These are phyloP conservation scores for Trichaptum fuscoviolaceum DNA, from an alignment of 768 basidiomycete species.

Conservation along the genomic window DNA sequence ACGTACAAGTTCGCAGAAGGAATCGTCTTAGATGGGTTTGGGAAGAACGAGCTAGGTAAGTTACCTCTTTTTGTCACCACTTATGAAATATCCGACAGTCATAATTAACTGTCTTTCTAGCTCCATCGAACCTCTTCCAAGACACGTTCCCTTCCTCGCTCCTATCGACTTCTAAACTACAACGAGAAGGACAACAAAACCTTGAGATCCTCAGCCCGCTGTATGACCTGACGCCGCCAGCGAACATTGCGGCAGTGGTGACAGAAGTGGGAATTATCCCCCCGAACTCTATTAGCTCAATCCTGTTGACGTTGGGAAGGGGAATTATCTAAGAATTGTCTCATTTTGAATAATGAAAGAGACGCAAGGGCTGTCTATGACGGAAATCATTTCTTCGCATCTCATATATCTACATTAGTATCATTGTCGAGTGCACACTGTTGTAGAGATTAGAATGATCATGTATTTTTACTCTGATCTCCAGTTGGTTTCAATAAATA, in stretches of 20 bases:
- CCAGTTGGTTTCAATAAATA: no score
- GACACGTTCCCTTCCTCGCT: conserved; percentile 11
- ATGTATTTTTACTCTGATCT: background rate
- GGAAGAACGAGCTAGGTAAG: conserved; percentile 92
- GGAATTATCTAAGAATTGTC: conserved; percentile 17
- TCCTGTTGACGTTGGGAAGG: conserved; percentile 60
- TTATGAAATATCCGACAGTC: conserved; percentile 4
- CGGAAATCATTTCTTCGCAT: background rate
- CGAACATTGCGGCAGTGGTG: conserved; percentile 90
- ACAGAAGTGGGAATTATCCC: conserved; percentile 97
- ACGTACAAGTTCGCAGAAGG: conserved; percentile 97
- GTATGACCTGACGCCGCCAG: conserved; percentile 92
- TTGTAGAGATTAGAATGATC: background rate
- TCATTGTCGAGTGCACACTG: background rate
- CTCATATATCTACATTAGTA: background rate
- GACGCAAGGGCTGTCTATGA: background rate
- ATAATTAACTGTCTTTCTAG: conserved; percentile 13
- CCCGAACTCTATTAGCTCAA: conserved; percentile 83
- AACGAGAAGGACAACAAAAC: conserved; percentile 35
- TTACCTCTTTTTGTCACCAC: background rate
- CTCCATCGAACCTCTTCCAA: conserved; percentile 23
- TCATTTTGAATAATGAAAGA: background rate
- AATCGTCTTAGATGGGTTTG: conserved; percentile 89
- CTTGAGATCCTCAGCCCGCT: conserved; percentile 81
- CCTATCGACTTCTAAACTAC: conserved; percentile 14